These are phyloP conservation scores for Bipolaris zeicola DNA, from an alignment of 2,329 filamentous ascomycete genomes.

Conservation along the genomic window DNA sequence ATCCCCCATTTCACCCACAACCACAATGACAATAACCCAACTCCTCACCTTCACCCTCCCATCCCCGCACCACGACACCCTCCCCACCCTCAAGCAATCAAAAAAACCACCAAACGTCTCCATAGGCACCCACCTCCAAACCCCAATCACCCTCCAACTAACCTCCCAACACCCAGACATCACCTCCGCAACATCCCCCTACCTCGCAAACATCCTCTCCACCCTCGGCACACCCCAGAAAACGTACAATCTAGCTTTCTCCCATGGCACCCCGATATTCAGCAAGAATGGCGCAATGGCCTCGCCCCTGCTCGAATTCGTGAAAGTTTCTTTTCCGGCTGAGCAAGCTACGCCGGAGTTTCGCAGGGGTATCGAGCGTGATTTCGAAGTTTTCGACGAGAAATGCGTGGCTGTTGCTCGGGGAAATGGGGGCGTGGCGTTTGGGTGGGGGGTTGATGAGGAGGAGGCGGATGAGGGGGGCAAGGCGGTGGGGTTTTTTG, in stretches of 20 bases:
- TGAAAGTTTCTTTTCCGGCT: constrained; percentile 1
- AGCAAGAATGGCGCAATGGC: neutral
- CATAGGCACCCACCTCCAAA: constrained; percentile 1
- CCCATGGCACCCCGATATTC: neutral
- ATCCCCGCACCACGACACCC: neutral
- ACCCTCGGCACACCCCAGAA: constrained; percentile 2
- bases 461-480: constrained; percentile 3
- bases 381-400: constrained; percentile 1
- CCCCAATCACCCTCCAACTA: constrained; percentile 4
- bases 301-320: constrained; percentile 8
- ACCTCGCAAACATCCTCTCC: neutral
- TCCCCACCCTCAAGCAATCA: constrained; percentile 8
- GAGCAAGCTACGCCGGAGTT: neutral
- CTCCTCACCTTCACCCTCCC: constrained; percentile 5
- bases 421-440: neutral
- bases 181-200: neutral
- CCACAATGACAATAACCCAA: constrained; percentile 5
- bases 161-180: constrained; percentile 10
- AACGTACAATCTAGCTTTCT: constrained; percentile 2
- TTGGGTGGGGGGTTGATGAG: constrained; percentile 11
- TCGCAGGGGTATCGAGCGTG: neutral
- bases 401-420: neutral
- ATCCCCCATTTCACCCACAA: no score
- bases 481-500: constrained; percentile 5
- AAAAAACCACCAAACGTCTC: constrained; percentile 7